Evolutionary conservation across 495 filamentous ascomycete species (phyloP).

Genomic region (Penicillium argentinense): DNA sequence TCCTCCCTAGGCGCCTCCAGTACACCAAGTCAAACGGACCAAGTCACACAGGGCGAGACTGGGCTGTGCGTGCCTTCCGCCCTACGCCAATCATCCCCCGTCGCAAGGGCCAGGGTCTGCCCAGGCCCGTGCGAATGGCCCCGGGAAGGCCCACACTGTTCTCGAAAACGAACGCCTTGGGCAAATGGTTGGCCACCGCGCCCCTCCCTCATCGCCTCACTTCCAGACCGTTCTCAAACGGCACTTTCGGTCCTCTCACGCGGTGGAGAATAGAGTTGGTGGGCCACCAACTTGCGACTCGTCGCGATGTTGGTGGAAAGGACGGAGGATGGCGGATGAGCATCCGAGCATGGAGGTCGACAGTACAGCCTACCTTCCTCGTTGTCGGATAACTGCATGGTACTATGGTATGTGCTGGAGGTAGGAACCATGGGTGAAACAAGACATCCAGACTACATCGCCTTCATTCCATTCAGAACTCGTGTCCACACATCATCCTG

Average conservation of each 20-base stretch:
- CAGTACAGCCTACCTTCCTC: too few species aligned
- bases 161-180: conserved; percentile 15
- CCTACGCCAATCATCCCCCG: conserved; percentile 1
- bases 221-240: conserved; percentile 7
- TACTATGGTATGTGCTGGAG: too few species aligned
- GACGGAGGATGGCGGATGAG: background rate
- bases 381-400: too few species aligned
- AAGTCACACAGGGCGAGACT: conserved; percentile 3
- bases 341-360: too few species aligned
- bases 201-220: conserved; percentile 21
- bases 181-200: conserved; percentile 12
- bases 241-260: background rate
- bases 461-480: conserved; percentile 1
- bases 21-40: background rate
- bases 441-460: background rate
- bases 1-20: too few species aligned
- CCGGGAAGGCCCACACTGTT: conserved; percentile 19
- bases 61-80: background rate
- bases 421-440: conserved; percentile 1
- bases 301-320: too few species aligned
- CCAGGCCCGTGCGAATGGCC: conserved; percentile 13
- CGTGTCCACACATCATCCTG: conserved; percentile 7
- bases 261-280: conserved; percentile 10
- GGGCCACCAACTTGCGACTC: too few species aligned
- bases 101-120: conserved; percentile 8